Evolutionary conservation across 306 rosid genomes (phyloP).

Genomic region (Rosa multiflora): DNA sequence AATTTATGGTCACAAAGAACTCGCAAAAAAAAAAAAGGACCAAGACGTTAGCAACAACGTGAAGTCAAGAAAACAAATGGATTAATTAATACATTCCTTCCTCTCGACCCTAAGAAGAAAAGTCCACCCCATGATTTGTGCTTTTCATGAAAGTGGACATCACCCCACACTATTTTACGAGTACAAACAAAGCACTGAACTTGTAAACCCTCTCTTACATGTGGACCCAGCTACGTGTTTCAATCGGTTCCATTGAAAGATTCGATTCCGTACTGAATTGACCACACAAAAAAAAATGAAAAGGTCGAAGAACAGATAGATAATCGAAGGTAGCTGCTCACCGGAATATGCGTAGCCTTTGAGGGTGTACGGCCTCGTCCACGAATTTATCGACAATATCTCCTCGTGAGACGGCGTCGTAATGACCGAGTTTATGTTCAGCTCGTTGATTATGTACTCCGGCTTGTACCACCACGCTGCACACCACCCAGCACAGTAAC

Average conservation of each 20-base stretch:
- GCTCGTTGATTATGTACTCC: slow-evolving; percentile 73
- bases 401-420: slow-evolving; percentile 87
- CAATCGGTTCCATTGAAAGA: neutral
- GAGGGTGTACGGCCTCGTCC: slow-evolving; percentile 60
- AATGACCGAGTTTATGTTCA: slow-evolving; percentile 81
- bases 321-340: slow-evolving; percentile 21
- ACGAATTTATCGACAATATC: slow-evolving; percentile 69
- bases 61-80: neutral
- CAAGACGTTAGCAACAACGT: neutral
- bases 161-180: neutral
- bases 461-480: slow-evolving; percentile 97
- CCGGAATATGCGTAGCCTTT: slow-evolving; percentile 91
- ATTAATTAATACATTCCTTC: no score
- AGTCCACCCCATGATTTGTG: neutral
- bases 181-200: no score
- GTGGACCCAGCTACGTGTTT: neutral
- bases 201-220: neutral
- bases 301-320: neutral
- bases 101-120: neutral
- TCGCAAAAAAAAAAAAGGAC: neutral
- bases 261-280: neutral
- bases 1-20: neutral
- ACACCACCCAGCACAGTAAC: neutral
- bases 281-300: neutral
- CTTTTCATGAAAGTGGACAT: neutral